Evolutionary conservation across 1,284 basidiomycete species (phyloP), one percentile per base, ranked within the genome.

Genomic region (Rhizoctonia solani): DNA sequence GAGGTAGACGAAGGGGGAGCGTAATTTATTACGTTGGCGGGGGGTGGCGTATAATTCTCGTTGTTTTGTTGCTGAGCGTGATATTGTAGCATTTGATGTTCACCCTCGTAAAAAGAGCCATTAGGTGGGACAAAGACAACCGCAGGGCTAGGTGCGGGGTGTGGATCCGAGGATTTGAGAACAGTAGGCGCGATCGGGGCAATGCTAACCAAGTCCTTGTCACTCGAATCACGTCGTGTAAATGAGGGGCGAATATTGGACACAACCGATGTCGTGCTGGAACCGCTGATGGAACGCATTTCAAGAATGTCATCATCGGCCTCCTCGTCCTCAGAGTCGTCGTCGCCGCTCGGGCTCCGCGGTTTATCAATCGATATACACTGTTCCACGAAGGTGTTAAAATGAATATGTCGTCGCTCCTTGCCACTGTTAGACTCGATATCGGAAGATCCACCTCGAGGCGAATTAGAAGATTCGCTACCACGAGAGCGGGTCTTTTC

Each of bases 381-480:
- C 77, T 98, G 97, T 78, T 98, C 93, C 41, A 99, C 96, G 74
- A 95, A 96, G 0, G 95, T 96, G 78, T 98, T 98, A 84, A 99
- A 99, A 73, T 86, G 91, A 79, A 99, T 99, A 76, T 98, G 96
- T 23, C 58, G 13, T 34, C 58, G 44, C 6, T 61, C 25, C 29
- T 70, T 85, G 83, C 78, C 85, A 85, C 73, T 69, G 68, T 67
- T 61, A 27, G 37, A 47, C 44, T 37, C 44, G 39, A 68, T 34
- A 54, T 46, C 37, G 3, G 47, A 52, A 14, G 58, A 65, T 29
- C 54, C 56, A n/a, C 52, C 54, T 21, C 54, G 61, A 16, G 65
- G 49, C 4, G 68, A 69, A 46, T 69, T 66, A 8, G 66, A 68
- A 29, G 41, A 46, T n/a, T 52, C 44, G 44, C 55, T 52, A 19